Percentiles rank a stretch among this genome's conserved stretches.
phyloP scores from a whole-genome alignment of 1,139 yeast species.

The Blastobotrys petasosporus region DNA sequence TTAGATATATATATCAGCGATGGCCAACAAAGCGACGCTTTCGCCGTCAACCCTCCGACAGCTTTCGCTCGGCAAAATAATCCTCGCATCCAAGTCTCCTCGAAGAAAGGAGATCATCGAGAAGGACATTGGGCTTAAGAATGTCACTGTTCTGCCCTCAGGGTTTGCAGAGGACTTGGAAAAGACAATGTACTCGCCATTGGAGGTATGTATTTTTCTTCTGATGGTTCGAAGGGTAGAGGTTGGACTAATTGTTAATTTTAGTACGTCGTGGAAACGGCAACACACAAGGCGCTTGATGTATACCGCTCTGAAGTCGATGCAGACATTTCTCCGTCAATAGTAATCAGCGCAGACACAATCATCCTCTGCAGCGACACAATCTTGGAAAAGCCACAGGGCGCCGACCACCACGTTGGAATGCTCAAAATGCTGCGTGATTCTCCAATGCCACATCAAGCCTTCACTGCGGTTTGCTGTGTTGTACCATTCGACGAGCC shows the following conservation, averaged over 20 bases:
- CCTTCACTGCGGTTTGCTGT: conserved; percentile 62
- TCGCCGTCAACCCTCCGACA: neutral
- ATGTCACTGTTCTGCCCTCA: conserved; percentile 48
- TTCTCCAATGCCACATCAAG: conserved; percentile 43
- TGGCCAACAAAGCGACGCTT: conserved; percentile 1
- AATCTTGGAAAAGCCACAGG: conserved; percentile 73
- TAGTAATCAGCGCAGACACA: conserved; percentile 79
- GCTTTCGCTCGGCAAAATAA: conserved; percentile 32
- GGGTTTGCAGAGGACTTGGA: conserved; percentile 68
- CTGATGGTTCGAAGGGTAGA: no score
- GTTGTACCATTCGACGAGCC: conserved; percentile 40
- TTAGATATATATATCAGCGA: neutral
- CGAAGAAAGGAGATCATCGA: conserved; percentile 63
- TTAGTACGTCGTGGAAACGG: conserved; percentile 65
- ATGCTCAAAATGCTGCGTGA: conserved; percentile 42
- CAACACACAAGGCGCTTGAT: conserved; percentile 56
- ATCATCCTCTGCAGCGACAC: conserved; percentile 56
- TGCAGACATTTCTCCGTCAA: conserved; percentile 35
- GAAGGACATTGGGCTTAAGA: conserved; percentile 52
- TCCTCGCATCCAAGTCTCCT: conserved; percentile 82
- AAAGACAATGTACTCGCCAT: conserved; percentile 45
- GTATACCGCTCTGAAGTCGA: conserved; percentile 44
- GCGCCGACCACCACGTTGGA: conserved; percentile 45
- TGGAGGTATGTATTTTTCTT: conserved; percentile 31
- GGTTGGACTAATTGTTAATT: neutral